Evolutionary conservation across 345 rosid species (phyloP), one percentile per base, ranked within the genome.

Genomic region (Lepidium sativum): DNA sequence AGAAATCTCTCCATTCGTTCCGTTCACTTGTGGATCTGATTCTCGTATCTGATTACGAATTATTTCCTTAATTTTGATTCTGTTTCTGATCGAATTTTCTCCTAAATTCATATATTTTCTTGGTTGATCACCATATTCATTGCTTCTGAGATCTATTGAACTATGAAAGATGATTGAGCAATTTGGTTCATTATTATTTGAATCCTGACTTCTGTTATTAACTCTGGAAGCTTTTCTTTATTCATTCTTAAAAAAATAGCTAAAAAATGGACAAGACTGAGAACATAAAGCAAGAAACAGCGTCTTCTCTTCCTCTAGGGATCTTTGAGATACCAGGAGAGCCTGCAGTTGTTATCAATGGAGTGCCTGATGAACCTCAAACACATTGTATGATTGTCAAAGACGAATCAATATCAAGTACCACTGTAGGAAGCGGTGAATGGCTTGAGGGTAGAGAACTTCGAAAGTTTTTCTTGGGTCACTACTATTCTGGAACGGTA

Each of bases 371-470:
- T n/a, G 40, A 74, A 62, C 47, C 69, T 53, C 41, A 69, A 6
- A 44, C 57, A 27, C 68, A 67, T 35, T 60, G 51, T 12, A 10
- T 65, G 4, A 34, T 73, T 58, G 35, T 54, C 16, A 54, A 9
- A 47, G 63, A 23, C 15, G 79, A 71, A 20, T 62, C 53, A n/a
- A 37, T 73, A 54, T 42, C 85, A 5, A 66, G 59, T 20, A 74
- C 56, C 55, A 71, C 63, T 45, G 25, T 72, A 33, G 82, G 80
- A 54, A 80, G 80, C 1, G 96, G 97, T 12, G 84, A 80, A 59
- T 89, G 98, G 97, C 55, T 92, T 59, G 87, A 79, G 73, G 98
- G 96, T 49, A 84, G 98, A 73, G 75, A 83, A 71, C 91, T 89
- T 35, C 68, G 32, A 43, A 92, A 87, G 62, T 57, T 78, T 73